Evolutionary conservation across 2,329 filamentous ascomycete species (phyloP), one percentile per base, ranked within the genome.

Genomic region (Phaeosphaeria sp.): DNA sequence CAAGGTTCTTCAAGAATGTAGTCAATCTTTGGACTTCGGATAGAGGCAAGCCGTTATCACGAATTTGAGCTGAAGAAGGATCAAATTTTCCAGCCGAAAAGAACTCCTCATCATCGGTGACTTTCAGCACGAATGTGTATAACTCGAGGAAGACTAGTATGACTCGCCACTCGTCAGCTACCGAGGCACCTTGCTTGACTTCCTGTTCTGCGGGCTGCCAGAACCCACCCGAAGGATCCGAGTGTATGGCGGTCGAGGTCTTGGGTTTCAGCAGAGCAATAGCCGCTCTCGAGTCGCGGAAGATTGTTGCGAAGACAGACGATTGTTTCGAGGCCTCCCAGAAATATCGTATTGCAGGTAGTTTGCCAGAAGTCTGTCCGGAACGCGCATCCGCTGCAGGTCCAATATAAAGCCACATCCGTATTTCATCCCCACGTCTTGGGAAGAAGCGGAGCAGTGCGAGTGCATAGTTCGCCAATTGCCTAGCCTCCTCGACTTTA

Each of bases 51-150:
- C 91, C 89, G 74, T 91, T 88, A 61, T 86, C 84, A 53, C 81
- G 80, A 13, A 68, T 55, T 39, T 74, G 67, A 9, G 58, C 63
- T 2, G 72, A 69, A 17, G 64, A 68, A 1, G 52, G 46, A 15
- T 69, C 67, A 22, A 79, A 40, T 45, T 79, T 42, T 76, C 79
- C 60, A 54, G 84, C 83, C 55, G 87, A 86, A 60, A 96, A 90
- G 73, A 99, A 99, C 68, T 99, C 95, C 65, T 98, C 94, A 63
- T 99, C 95, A 66, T 99, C 95, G 74, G 94, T 96, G 33, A 98
- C 87, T 66, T 95, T 91, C 13, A 98, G 81, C 2, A 97, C 87
- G 73, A 98, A 98, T 2, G 91, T 92, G 74, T 97, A 99, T 0
- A 99, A 84, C 69, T 99, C 95, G 6, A 99, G 83, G 72, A 99